Conservation (phyloP, 768 basidiomycete genomes). For the Calocybe gangraenosa region DNA sequence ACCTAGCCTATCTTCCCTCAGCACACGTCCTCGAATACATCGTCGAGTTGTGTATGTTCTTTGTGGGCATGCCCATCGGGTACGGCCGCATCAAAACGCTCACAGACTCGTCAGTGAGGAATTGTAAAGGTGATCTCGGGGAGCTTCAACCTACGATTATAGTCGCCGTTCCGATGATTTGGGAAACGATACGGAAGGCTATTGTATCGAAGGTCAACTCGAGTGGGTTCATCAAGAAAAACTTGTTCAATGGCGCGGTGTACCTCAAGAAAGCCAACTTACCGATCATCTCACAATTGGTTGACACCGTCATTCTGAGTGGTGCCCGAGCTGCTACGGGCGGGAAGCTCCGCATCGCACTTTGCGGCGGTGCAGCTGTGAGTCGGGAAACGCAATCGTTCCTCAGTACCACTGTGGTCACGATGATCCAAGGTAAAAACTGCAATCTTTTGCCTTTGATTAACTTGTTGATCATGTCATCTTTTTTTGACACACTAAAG, state of each 20-base stretch:
- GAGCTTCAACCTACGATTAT: constrained; percentile 85
- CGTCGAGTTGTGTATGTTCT: constrained; percentile 77
- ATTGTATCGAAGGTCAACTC: constrained; percentile 78
- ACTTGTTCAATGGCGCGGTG: constrained; percentile 77
- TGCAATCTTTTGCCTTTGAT: constrained; percentile 13
- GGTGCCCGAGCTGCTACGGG: constrained; percentile 82
- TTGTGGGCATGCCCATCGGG: constrained; percentile 76
- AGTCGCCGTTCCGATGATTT: constrained; percentile 93
- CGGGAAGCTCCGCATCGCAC: constrained; percentile 73
- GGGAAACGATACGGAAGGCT: constrained; percentile 96
- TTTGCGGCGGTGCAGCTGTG: constrained; percentile 86
- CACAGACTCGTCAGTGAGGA: constrained; percentile 89
- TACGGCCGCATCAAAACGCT: constrained; percentile 95
- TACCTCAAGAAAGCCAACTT: constrained; percentile 67
- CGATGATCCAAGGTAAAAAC: constrained; percentile 75
- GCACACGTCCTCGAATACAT: constrained; percentile 96
- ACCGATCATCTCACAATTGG: constrained; percentile 61
- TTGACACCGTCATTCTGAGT: constrained; percentile 73
- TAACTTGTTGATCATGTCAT: too few species aligned
- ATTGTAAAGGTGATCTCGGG: constrained; percentile 80
- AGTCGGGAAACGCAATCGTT: constrained; percentile 90
- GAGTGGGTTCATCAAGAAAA: constrained; percentile 62
- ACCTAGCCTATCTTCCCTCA: constrained; percentile 89
- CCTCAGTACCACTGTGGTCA: constrained; percentile 74
- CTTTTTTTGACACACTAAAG: constrained; percentile 28